phyloP scores from a whole-genome alignment of 2,329 filamentous ascomycete genomes.

The Fusarium buharicum region DNA sequence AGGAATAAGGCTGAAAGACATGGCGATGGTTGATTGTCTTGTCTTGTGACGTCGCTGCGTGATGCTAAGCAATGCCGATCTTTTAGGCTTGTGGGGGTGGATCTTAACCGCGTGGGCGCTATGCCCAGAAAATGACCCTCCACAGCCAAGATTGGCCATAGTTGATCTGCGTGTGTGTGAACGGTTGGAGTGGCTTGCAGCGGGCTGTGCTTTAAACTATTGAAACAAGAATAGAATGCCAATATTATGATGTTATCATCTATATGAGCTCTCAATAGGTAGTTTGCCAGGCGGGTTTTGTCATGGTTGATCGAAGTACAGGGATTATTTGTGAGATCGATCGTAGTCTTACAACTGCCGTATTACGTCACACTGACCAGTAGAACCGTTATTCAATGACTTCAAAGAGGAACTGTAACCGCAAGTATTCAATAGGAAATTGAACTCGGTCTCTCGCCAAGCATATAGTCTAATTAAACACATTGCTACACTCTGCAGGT shows the following conservation, averaged over 20 bases:
- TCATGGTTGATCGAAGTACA: constrained; percentile 4
- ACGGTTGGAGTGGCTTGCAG: constrained; percentile 13
- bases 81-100: constrained; percentile 30
- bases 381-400: not conserved
- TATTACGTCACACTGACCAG: constrained; percentile 12
- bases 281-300: not conserved
- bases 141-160: constrained; percentile 4
- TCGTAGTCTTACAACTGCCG: constrained; percentile 1
- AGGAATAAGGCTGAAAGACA: constrained; percentile 10
- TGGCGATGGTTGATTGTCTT: constrained; percentile 21
- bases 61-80: constrained; percentile 38
- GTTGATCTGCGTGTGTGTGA: not conserved
- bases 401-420: not conserved
- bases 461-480: too few relatives aligned
- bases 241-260: constrained; percentile 15
- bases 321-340: constrained; percentile 8
- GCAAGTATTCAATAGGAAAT: too few relatives aligned
- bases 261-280: constrained; percentile 4
- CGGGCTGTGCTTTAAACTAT: constrained; percentile 12
- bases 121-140: constrained; percentile 17
- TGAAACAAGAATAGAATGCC: constrained; percentile 6
- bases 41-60: constrained; percentile 41
- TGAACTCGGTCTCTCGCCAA: too few relatives aligned
- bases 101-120: constrained; percentile 26
- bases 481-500: too few relatives aligned